Base-by-base conservation (phyloP, 1,284 basidiomycete genomes). In the Melanopsichium pennsylvanicum region DNA sequence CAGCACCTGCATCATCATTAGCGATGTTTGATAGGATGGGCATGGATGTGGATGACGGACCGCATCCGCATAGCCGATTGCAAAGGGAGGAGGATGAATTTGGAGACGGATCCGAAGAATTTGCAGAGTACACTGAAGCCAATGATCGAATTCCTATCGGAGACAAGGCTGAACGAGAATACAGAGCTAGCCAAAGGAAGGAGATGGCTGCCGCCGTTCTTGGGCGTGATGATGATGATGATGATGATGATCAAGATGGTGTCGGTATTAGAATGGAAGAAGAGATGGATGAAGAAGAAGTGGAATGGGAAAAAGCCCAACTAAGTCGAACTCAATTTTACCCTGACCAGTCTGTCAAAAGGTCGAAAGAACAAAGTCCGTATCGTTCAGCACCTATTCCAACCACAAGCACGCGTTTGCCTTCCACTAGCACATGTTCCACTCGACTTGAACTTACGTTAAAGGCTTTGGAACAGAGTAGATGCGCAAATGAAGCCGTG, bases 231-330 rank as follows among this genome's bases (percentile, higher is more conserved):
- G 59, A 64, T n/a, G 27, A 13, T 29, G 27, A 29, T 8, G n/a
- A n/a, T n/a, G n/a, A n/a, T n/a, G n/a, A n/a, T n/a, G n/a, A n/a
- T n/a, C n/a, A n/a, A n/a, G n/a, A n/a, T n/a, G n/a, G n/a, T n/a
- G n/a, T n/a, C n/a, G n/a, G n/a, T n/a, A n/a, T n/a, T n/a, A n/a
- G n/a, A n/a, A n/a, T n/a, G n/a, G 89, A 90, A 81, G 87, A 90
- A 66, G 87, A 87, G 44, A 86, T 87, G 52, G 89, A 90, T 29
- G 90, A 90, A 48, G 88, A 90, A 47, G 86, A 88, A 50, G 85
- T 87, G 70, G 84, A 83, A 54, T 81, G 73, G 74, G 75, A 77
- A 39, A 42, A 46, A 3, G 70, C 74, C 0, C 75, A 77, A 52
- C 26, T 77, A 38, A 48, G 62, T 9, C 64, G 72, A 0, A 70